Base-by-base conservation (phyloP, 495 filamentous ascomycete species). In the Platismatia glauca region DNA sequence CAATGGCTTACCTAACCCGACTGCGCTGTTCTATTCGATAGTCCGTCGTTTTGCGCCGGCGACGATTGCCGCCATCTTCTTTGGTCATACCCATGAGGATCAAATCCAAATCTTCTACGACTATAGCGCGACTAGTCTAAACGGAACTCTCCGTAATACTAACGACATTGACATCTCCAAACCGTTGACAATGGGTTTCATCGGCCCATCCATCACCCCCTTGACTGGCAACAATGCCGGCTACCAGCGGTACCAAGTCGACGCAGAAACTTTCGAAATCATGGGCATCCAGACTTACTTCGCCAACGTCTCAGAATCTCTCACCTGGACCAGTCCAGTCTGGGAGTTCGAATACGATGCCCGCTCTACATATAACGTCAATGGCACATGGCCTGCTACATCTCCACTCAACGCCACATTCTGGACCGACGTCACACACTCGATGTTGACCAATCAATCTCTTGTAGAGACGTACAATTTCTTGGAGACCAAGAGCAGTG, bases 341-440 rank as follows among this genome's bases (percentile, higher is more conserved):
- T 68, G 66, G 66, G 7, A 68, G 57, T 66, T 58, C 16, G 66
- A 68, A 4, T 68, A 68, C 55, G 66, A 68, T 31, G 31, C 66
- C 5, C 63, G 66, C 8, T 50, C 39, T 16, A 62, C 59, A 0
- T 68, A 68, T 34, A 65, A 73, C 16, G 53, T 74, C 15, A 71
- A 70, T 8, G 68, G 66, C 2, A 66, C 61, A 53, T 77, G 76
- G 77, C 75, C 77, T 7, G 61, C 48, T 1, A 68, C 70, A 57
- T 74, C 74, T 13, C 78, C 78, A 20, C 72, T 80, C 18, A 77
- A 79, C 64, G 76, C 71, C 3, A 77, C 76, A 33, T 75, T 78
- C 70, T 78, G 77, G 76, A 71, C 73, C 57, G 71, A 62, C 39
- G 76, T 80, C 9, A 78, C 77, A 8, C 75, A 76, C 56, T 77